Base-by-base conservation (phyloP, 805 yeast species). In the Torulaspora indica region DNA sequence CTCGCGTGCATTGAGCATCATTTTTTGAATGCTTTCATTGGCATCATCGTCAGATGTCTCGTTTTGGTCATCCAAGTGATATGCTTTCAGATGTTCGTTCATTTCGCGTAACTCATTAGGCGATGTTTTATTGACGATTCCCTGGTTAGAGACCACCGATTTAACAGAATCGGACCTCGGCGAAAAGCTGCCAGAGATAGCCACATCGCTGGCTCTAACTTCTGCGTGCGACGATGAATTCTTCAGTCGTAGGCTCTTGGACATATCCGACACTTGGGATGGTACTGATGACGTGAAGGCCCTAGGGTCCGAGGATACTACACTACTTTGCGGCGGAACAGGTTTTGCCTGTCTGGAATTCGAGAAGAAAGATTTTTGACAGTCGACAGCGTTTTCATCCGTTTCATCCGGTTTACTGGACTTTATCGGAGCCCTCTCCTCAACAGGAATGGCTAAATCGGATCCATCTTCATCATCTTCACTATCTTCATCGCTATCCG, bases 181-280 rank as follows among this genome's bases (percentile, higher is more conserved):
- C 1, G 67, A 54, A 33, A 68, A 66, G 37, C 56, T 64, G 1
- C 73, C 73, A 8, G 61, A 58, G 2, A 73, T 79, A 2, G 81
- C 81, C 18, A 77, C 78, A 48, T 74, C 77, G 42, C 55, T 56
- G 4, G 58, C 41, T 1, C 47, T 48, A 9, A 50, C 53, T 28
- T 55, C 60, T 5, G 59, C 60, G 12, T 53, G 50, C 8, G 59
- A 49, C 10, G 57, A 40, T 4, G 56, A 39, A 12, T 48, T 46
- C 20, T 46, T 48, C 14, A 46, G 45, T 35, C 43, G 39, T 22
- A 47, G 38, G 17, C 51, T 47, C 30, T 44, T 47, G 9, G 48
- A 34, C 23, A 33, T 17, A 28, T 47, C 51, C 9, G 43, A 38
- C n/a, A 13, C 6, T 17, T 43, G 47, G 2, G 49, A 36, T 23